A percentile compares a stretch with the other conserved stretches of the same genome.
Conservation (phyloP, 441 rosid species). For the Aquilaria agallochum region DNA sequence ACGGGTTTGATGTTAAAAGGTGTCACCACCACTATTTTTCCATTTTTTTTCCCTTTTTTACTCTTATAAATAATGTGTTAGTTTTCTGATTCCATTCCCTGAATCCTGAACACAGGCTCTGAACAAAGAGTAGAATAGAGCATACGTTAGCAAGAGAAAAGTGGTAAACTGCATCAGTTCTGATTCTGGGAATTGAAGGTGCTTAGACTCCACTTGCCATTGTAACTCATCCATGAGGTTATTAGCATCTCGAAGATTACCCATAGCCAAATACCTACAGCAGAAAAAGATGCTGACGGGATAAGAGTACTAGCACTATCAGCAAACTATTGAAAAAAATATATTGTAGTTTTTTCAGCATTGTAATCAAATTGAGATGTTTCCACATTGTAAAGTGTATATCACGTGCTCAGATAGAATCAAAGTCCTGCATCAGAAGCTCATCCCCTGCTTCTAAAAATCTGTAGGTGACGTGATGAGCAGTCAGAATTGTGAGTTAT, state of each 20-base stretch:
- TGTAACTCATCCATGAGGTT: conserved; percentile 63
- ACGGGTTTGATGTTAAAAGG: background rate
- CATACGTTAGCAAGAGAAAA: conserved; percentile 82
- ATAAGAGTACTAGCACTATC: too few relatives aligned
- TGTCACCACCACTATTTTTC: background rate
- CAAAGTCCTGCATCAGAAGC: too few relatives aligned
- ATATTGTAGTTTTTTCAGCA: too few relatives aligned
- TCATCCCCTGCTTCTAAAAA: too few relatives aligned
- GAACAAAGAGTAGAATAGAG: conserved; percentile 14
- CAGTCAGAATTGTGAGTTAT: too few relatives aligned
- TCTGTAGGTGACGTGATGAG: too few relatives aligned
- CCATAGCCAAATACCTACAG: conserved; percentile 76
- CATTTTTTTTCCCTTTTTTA: background rate
- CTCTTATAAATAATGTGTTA: background rate
- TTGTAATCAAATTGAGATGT: too few relatives aligned
- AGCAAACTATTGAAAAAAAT: too few relatives aligned
- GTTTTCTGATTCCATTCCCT: background rate
- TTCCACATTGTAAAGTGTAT: too few relatives aligned
- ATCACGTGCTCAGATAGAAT: too few relatives aligned
- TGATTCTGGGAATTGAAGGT: conserved; percentile 58
- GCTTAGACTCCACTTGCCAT: conserved; percentile 54
- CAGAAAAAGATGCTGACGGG: conserved; percentile 1
- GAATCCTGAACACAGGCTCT: conserved; percentile 2
- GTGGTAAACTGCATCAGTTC: conserved; percentile 61
- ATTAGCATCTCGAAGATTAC: conserved; percentile 83